Evolutionary conservation across 306 rosid genomes (phyloP).

Genomic region (Boehmeria nivea): DNA sequence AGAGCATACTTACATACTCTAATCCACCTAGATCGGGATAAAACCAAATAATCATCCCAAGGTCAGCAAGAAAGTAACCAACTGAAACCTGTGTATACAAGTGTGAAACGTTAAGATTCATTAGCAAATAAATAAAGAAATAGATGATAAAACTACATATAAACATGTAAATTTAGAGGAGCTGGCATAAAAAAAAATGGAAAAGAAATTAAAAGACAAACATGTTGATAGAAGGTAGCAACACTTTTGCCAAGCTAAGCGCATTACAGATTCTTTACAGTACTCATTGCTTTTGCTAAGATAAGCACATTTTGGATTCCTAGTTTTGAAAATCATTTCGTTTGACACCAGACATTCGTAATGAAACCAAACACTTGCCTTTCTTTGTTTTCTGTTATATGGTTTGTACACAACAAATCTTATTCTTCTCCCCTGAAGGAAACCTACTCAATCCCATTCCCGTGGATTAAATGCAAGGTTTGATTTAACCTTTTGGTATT

Average conservation of each 20-base stretch:
- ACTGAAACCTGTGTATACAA: constrained; percentile 61
- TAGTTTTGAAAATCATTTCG: no score
- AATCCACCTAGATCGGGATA: constrained; percentile 88
- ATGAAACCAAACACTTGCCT: neutral
- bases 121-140: constrained; percentile 9
- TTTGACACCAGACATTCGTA: neutral
- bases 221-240: neutral
- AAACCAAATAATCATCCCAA: constrained; percentile 85
- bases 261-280: no score
- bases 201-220: neutral
- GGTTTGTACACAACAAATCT: neutral
- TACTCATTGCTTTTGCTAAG: no score
- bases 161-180: neutral
- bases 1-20: constrained; percentile 82
- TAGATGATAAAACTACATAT: neutral
- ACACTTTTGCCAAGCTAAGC: no score
- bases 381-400: neutral
- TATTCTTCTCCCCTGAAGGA: no score
- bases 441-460: no score
- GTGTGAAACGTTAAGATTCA: constrained; percentile 15
- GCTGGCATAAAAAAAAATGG: neutral
- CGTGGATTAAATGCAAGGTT: no score
- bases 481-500: no score
- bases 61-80: constrained; percentile 87
- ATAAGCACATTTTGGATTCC: no score